A percentile compares a stretch with the other conserved stretches of the same genome.
phyloP scores from a whole-genome alignment of 768 basidiomycete genomes.

The Russula dissimulans region DNA sequence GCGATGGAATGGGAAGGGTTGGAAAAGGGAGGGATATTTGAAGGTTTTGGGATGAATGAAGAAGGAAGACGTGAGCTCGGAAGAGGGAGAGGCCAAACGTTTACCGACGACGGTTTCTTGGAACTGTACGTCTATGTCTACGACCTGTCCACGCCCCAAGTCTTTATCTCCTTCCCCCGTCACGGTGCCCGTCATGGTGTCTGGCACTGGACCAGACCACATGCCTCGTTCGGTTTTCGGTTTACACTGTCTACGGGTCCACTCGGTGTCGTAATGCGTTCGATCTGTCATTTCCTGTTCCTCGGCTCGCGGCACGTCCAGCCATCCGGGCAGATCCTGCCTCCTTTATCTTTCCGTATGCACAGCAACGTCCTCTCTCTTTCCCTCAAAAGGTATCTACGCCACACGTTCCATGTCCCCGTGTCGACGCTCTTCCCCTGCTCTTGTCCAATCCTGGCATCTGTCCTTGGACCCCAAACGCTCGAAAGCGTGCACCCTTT shows the following conservation, averaged over 20 bases:
- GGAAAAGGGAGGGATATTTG: conserved; percentile 21
- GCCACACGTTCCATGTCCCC: conserved; percentile 5
- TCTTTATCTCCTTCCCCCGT: conserved; percentile 17
- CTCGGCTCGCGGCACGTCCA: conserved; percentile 11
- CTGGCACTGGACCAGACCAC: conserved; percentile 8
- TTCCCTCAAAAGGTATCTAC: not conserved
- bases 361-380: not conserved
- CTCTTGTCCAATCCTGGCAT: conserved; percentile 1
- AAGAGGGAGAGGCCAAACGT: conserved; percentile 13
- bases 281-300: conserved; percentile 12
- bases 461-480: not conserved
- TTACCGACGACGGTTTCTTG: conserved; percentile 19
- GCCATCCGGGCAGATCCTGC: not conserved
- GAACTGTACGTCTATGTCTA: conserved; percentile 12
- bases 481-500: not conserved
- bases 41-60: conserved; percentile 16
- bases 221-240: conserved; percentile 12
- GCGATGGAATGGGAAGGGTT: conserved; percentile 10
- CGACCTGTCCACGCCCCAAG: conserved; percentile 5
- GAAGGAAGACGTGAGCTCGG: conserved; percentile 12
- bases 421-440: not conserved
- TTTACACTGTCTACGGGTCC: conserved; percentile 5
- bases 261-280: conserved; percentile 12
- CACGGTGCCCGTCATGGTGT: conserved; percentile 9
- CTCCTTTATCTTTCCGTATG: conserved; percentile 2